Base-by-base conservation (phyloP, 495 filamentous ascomycete species). In the Choiromyces venosus region DNA sequence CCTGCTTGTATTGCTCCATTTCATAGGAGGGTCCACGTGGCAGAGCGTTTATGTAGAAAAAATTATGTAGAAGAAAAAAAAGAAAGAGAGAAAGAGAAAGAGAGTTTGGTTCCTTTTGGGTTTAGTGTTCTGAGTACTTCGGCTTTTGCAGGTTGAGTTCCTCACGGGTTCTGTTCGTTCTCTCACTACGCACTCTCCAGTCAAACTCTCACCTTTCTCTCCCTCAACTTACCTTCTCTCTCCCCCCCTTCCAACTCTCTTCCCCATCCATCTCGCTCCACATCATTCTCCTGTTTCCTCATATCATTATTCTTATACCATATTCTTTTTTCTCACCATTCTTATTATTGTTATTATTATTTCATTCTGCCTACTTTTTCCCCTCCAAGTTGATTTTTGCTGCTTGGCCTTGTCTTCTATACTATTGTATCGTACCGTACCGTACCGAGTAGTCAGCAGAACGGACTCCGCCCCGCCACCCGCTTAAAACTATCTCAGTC, bases 401-500 rank as follows among this genome's bases (percentile, higher is more conserved):
- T 12, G 52, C 52, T 61, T 61, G 52, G 52, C 52, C 25, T 61
- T 10, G 52, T 61, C 25, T 33, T 61, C 52, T 0, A 61, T 29
- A 61, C 52, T 14, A 12, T 61, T 61, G 52, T 16, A 33, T 6
- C 52, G 2, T 33, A 0, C 52, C n/a, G 52, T 16, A 33, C 2
- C 52, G 2, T 33, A 0, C 52, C n/a, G 52, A 61, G 74, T 77
- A 77, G 75, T 77, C 75, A 77, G 75, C 75, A 77, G 76, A 74
- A 33, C 52, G 52, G 75, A 67, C 75, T 76, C 74, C 75, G 74
- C 75, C 74, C 75, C 75, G 75, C 75, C 75, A 77, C 75, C 75
- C 75, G 75, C 75, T 77, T 77, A 77, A 77, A 77, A 74, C 75
- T 74, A 76, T 72, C 74, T 64, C 75, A 69, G 75, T 70, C 71